Percentiles rank a stretch among this genome's conserved stretches.
Evolutionary conservation across 2,329 filamentous ascomycete species (phyloP).

Genomic region (Fusarium sp.): DNA sequence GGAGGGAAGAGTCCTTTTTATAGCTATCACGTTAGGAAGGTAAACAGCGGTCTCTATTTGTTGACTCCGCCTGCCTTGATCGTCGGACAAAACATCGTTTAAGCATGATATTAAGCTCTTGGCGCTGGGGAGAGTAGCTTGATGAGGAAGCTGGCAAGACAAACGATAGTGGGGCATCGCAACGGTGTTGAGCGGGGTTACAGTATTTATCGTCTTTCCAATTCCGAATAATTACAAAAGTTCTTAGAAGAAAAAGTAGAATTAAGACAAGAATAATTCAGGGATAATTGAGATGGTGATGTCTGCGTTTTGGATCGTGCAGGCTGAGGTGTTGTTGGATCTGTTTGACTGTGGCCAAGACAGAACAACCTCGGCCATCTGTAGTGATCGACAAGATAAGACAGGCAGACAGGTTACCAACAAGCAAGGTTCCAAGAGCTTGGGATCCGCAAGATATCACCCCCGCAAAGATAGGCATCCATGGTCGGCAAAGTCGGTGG

Average conservation of each 20-base stretch:
- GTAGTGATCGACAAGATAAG: conserved; percentile 27
- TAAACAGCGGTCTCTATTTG: conserved; percentile 25
- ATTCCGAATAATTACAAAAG: not conserved
- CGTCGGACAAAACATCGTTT: not conserved
- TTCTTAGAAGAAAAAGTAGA: not conserved
- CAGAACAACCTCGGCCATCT: not conserved
- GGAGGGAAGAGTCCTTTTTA: conserved; percentile 10
- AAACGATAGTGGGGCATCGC: conserved; percentile 18
- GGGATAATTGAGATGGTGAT: not conserved
- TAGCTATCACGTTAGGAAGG: not conserved
- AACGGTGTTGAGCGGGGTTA: conserved; percentile 18
- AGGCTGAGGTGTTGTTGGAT: accelerated
- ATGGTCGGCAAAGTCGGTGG: not conserved
- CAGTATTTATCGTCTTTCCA: not conserved
- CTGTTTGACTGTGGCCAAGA: accelerated
- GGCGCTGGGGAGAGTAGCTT: conserved; percentile 29
- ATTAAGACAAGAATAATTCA: not conserved
- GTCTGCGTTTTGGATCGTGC: accelerated
- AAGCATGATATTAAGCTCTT: conserved; percentile 31
- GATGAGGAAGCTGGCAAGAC: conserved; percentile 32
- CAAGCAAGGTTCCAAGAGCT: not conserved
- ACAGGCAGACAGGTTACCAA: not conserved
- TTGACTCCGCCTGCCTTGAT: conserved; percentile 19
- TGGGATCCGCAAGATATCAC: not conserved
- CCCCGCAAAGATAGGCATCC: conserved; percentile 1